Evolutionary conservation across 331 rosid species (phyloP).

Genomic region (Malus hybrid): DNA sequence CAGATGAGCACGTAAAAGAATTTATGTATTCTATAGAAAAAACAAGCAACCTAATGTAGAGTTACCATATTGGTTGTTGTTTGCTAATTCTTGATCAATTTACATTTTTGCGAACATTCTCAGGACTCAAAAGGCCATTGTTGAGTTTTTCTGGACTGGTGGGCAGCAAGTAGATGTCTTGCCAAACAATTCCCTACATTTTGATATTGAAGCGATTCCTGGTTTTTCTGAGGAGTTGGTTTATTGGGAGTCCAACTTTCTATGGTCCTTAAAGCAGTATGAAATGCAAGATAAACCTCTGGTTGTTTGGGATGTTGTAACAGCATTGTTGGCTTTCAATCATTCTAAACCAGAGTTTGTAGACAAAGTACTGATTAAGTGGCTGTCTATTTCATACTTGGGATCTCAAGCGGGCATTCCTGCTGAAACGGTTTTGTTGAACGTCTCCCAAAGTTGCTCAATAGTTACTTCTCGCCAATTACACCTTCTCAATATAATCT

Average conservation of each 20-base stretch:
- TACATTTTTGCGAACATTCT: conserved; percentile 9
- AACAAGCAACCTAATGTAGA: background rate
- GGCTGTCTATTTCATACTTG: conserved; percentile 53
- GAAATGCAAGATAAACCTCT: conserved; percentile 51
- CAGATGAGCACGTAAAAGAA: background rate
- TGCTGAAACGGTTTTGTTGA: conserved; percentile 32
- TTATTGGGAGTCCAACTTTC: conserved; percentile 57
- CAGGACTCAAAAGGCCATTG: conserved; percentile 77
- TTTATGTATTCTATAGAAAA: background rate
- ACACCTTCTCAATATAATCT: conserved; percentile 70
- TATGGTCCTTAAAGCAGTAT: conserved; percentile 67
- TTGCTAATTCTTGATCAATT: background rate
- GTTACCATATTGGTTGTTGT: background rate
- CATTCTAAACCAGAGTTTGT: conserved; percentile 34
- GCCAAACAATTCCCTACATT: conserved; percentile 25
- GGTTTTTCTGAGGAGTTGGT: conserved; percentile 43
- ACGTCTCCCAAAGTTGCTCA: conserved; percentile 36
- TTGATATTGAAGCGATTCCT: conserved; percentile 28
- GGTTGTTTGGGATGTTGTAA: conserved; percentile 71
- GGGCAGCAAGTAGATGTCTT: conserved; percentile 43
- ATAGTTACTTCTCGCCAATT: conserved; percentile 60
- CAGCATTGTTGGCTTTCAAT: conserved; percentile 64
- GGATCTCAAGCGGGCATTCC: conserved; percentile 37
- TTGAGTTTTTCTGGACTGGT: conserved; percentile 83
- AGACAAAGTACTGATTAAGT: conserved; percentile 52